Evolutionary conservation across 1,284 basidiomycete genomes (phyloP).

Genomic region (Ganoderma resinaceum): DNA sequence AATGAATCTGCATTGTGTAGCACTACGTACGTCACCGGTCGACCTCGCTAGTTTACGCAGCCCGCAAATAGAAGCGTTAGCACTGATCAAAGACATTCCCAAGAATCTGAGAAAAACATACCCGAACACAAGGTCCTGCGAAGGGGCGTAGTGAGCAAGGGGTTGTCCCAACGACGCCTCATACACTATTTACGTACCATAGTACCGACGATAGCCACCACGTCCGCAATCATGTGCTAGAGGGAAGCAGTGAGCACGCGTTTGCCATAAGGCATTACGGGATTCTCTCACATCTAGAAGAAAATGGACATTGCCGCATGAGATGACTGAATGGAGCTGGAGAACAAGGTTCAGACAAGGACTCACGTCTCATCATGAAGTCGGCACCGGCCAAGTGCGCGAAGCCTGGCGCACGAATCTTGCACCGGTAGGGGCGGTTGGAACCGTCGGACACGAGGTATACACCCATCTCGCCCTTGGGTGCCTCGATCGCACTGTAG

Average conservation of each 20-base stretch:
- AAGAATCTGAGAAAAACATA: slow-evolving; percentile 48
- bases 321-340: slow-evolving; percentile 16
- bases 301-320: slow-evolving; percentile 20
- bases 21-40: slow-evolving; percentile 44
- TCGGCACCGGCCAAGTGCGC: slow-evolving; percentile 92
- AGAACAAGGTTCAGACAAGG: slow-evolving; percentile 5
- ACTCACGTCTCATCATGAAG: slow-evolving; percentile 92
- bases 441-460: slow-evolving; percentile 95
- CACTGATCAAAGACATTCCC: slow-evolving; percentile 5
- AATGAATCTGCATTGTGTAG: slow-evolving; percentile 24
- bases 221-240: slow-evolving; percentile 90
- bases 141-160: slow-evolving; percentile 24
- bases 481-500: slow-evolving; percentile 97
- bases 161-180: slow-evolving; percentile 15
- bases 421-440: slow-evolving; percentile 93
- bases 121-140: slow-evolving; percentile 79
- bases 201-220: slow-evolving; percentile 93
- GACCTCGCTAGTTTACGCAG: slow-evolving; percentile 45
- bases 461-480: slow-evolving; percentile 98
- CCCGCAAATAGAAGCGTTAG: slow-evolving; percentile 16
- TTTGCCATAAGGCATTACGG: slow-evolving; percentile 9
- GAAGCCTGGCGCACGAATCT: slow-evolving; percentile 94
- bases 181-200: slow-evolving; percentile 65
- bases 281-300: slow-evolving; percentile 60
- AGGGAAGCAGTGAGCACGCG: slow-evolving; percentile 36